These are phyloP conservation scores for Aureobasidium vineae DNA, from an alignment of 2,329 filamentous ascomycete genomes.

Conservation along the genomic window DNA sequence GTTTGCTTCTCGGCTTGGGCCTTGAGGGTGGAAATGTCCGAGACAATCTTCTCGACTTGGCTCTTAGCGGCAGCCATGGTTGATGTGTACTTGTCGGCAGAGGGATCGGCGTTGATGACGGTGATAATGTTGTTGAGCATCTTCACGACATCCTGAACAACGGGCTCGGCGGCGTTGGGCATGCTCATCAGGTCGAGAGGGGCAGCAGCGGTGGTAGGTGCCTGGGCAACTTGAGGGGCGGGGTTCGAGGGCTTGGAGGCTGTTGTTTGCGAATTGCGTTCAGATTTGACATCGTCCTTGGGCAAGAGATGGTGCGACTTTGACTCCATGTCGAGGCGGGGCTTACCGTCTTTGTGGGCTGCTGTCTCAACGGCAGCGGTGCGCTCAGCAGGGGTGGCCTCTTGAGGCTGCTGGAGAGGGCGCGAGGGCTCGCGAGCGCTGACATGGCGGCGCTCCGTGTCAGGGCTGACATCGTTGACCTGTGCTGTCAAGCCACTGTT, in stretches of 20 bases:
- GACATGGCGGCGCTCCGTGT: conserved; percentile 59
- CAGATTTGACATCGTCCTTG: conserved; percentile 33
- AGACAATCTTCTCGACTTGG: conserved; percentile 73
- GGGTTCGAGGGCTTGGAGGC: conserved; percentile 34
- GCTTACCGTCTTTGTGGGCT: conserved; percentile 26
- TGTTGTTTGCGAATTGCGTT: conserved; percentile 31
- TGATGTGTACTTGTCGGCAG: conserved; percentile 71
- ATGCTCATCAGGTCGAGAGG: conserved; percentile 77
- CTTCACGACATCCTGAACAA: conserved; percentile 90
- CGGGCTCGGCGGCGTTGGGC: conserved; percentile 73
- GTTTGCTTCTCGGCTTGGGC: conserved; percentile 66
- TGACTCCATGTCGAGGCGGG: conserved; percentile 33
- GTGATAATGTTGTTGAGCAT: conserved; percentile 96
- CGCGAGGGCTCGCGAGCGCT: conserved; percentile 57
- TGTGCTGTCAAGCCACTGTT: conserved; percentile 83
- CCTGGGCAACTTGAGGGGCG: conserved; percentile 55
- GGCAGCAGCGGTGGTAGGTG: conserved; percentile 53
- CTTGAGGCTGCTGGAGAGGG: conserved; percentile 35
- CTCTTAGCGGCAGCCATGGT: conserved; percentile 83
- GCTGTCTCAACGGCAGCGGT: conserved; percentile 33
- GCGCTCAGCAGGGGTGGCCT: conserved; percentile 30
- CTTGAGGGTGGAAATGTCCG: conserved; percentile 74
- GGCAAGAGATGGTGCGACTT: conserved; percentile 29
- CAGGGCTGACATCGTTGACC: conserved; percentile 55
- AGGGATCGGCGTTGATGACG: conserved; percentile 83